These are phyloP conservation scores for Kurtzmaniella natalensis DNA, from an alignment of 1,139 yeast species.

Conservation along the genomic window DNA sequence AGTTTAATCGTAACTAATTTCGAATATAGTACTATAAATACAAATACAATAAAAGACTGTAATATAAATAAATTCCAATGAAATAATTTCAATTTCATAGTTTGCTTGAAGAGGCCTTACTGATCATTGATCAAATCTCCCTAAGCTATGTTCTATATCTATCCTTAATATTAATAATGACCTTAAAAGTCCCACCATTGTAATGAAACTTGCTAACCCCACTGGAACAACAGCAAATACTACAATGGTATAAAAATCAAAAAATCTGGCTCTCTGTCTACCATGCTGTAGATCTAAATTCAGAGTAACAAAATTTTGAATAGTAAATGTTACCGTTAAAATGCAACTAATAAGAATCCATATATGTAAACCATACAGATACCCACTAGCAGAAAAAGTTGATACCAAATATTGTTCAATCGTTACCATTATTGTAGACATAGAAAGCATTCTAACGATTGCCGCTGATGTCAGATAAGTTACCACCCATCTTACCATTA, in stretches of 20 bases:
- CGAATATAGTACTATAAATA: too few relatives aligned
- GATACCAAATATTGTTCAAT: conserved; percentile 65
- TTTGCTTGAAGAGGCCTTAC: too few relatives aligned
- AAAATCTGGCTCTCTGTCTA: conserved; percentile 50
- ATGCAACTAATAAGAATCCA: conserved; percentile 90
- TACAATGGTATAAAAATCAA: conserved; percentile 78
- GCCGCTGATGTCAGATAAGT: conserved; percentile 87
- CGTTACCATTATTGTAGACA: conserved; percentile 70
- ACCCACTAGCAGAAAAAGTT: conserved; percentile 49
- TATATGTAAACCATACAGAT: conserved; percentile 69
- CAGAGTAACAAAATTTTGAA: conserved; percentile 86
- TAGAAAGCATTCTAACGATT: conserved; percentile 75
- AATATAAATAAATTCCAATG: too few relatives aligned
- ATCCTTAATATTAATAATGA: conserved; percentile 69
- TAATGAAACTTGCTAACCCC: conserved; percentile 88
- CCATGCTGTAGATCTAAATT: conserved; percentile 56
- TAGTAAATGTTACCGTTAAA: conserved; percentile 75
- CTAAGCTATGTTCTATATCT: conserved; percentile 47
- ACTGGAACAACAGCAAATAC: conserved; percentile 98
- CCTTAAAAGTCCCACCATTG: conserved; percentile 81
- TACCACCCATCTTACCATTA: conserved; percentile 92
- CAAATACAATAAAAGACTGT: too few relatives aligned
- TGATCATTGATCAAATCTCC: background rate
- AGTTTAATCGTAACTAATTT: too few relatives aligned
- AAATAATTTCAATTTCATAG: too few relatives aligned